Evolutionary conservation across 139 green algal genomes (phyloP).

Genomic region (Parachlorella kessleri): DNA sequence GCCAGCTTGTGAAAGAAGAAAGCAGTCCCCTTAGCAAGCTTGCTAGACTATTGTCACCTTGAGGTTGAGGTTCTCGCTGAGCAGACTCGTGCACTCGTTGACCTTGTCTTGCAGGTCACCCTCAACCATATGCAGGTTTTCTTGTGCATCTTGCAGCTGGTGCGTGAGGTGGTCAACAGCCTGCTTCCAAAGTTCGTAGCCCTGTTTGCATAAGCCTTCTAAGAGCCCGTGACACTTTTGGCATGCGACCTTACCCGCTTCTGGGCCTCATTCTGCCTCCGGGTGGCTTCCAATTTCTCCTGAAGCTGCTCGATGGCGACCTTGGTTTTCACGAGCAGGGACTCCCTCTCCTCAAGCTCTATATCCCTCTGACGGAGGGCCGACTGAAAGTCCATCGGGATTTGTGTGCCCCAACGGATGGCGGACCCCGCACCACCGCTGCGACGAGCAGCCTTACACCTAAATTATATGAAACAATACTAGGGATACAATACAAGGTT

Average conservation of each 20-base stretch:
- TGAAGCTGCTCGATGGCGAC: conserved; percentile 29
- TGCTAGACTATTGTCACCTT: conserved; percentile 8
- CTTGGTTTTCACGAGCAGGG: conserved; percentile 27
- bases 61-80: conserved; percentile 13
- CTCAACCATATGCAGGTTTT: conserved; percentile 1
- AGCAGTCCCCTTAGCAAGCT: too few species aligned
- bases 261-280: not conserved
- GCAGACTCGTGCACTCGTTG: not conserved
- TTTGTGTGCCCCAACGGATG: too few species aligned
- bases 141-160: not conserved
- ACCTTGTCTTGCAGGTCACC: conserved; percentile 21
- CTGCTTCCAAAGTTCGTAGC: too few species aligned
- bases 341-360: conserved; percentile 10
- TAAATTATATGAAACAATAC: not conserved
- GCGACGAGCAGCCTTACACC: too few species aligned
- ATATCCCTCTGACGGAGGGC: not conserved
- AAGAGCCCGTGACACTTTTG: too few species aligned
- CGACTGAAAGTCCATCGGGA: not conserved
- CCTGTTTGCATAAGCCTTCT: too few species aligned
- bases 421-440: too few species aligned
- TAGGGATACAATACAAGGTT: not conserved
- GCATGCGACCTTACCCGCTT: not conserved
- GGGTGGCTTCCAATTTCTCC: conserved; percentile 2
- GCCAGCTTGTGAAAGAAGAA: too few species aligned
- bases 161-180: not conserved